These are phyloP conservation scores for Scenedesmus sp. DNA, from an alignment of 163 green algal genomes.

Conservation along the genomic window DNA sequence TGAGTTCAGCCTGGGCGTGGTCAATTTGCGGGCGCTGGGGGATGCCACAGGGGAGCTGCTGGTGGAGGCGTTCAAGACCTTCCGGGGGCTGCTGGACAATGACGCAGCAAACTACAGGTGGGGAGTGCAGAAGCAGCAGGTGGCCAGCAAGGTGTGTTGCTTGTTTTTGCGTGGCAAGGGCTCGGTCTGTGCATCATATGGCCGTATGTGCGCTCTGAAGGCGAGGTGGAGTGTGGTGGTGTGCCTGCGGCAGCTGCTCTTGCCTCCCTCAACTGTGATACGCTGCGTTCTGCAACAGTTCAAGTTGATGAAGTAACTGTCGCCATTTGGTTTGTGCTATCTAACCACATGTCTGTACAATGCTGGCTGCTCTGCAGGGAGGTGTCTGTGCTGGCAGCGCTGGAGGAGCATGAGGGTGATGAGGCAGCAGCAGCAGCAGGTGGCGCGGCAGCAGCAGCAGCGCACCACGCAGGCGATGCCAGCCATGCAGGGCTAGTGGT, in stretches of 20 bases:
- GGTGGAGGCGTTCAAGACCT: constrained; percentile 50
- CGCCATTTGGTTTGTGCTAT: neutral
- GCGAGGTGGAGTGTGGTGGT: too few relatives aligned
- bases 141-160: neutral
- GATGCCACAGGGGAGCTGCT: constrained; percentile 43
- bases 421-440: constrained; percentile 16
- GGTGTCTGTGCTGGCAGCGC: constrained; percentile 16
- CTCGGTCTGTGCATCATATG: neutral
- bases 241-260: too few relatives aligned
- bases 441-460: neutral
- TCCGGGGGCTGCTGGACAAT: constrained; percentile 59
- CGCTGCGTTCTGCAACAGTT: too few relatives aligned
- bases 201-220: neutral
- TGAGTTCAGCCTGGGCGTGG: constrained; percentile 24
- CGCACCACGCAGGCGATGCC: neutral
- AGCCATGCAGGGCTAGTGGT: constrained; percentile 25
- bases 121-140: neutral
- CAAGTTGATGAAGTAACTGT: too few relatives aligned
- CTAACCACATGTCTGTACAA: neutral
- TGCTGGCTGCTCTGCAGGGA: constrained; percentile 26
- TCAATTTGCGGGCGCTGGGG: constrained; percentile 42
- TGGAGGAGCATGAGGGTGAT: constrained; percentile 3
- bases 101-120: constrained; percentile 61
- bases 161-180: neutral
- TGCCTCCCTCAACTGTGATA: too few relatives aligned